These are phyloP conservation scores for Allomyces javanicus DNA, from an alignment of 192 early-diverging fungal species.

Conservation along the genomic window DNA sequence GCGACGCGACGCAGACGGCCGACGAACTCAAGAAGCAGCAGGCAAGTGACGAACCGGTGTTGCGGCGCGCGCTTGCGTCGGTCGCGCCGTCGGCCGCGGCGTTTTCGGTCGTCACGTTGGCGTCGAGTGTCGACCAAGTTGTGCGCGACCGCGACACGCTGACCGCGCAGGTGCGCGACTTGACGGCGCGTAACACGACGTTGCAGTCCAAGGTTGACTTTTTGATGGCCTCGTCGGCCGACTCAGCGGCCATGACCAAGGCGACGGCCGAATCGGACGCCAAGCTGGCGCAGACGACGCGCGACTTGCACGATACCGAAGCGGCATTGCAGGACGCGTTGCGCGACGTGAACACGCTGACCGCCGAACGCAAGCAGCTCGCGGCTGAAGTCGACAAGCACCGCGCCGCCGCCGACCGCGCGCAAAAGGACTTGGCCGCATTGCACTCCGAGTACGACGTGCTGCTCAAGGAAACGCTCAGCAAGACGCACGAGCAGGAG, in stretches of 20 bases:
- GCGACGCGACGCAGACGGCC: no score
- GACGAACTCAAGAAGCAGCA: no score
- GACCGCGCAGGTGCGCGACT: not conserved
- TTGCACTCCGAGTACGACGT: not conserved
- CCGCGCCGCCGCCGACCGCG: not conserved
- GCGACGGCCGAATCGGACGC: not conserved
- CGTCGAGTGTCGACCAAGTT: not conserved
- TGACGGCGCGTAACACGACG: not conserved
- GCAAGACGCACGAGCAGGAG: constrained; percentile 1
- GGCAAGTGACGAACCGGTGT: not conserved
- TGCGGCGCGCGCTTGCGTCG: not conserved
- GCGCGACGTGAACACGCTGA: constrained; percentile 3
- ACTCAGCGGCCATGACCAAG: constrained; percentile 1
- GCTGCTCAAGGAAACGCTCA: not conserved
- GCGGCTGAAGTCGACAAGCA: constrained; percentile 1
- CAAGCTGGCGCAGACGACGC: not conserved
- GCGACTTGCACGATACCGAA: not conserved
- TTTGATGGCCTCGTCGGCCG: not conserved
- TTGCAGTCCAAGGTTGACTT: constrained; percentile 2
- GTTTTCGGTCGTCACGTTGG: not conserved
- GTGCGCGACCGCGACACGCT: not conserved
- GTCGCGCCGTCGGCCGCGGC: not conserved
- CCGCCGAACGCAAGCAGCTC: not conserved
- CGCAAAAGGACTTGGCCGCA: not conserved
- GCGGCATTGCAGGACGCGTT: constrained; percentile 1